Evolutionary conservation across 225 moss, liverwort and hornwort genomes (phyloP).

Genomic region (Climacium dendroides): DNA sequence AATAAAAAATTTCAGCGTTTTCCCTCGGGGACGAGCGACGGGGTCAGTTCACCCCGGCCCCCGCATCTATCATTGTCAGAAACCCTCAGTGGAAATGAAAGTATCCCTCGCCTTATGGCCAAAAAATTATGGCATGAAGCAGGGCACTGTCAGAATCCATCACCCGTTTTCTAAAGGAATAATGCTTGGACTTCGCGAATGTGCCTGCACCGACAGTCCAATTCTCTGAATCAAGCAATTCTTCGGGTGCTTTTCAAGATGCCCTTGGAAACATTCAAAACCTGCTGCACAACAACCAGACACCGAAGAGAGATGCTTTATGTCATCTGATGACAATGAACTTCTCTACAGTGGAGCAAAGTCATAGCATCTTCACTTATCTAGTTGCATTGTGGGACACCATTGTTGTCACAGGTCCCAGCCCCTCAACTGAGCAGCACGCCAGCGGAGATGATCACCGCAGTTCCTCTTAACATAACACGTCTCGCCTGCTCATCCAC

Average conservation of each 20-base stretch:
- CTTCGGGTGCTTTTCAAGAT: not conserved
- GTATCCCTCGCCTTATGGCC: not conserved
- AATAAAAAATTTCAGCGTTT: too few species aligned
- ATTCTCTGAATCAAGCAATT: not conserved
- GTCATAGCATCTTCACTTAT: not conserved
- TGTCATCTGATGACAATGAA: not conserved
- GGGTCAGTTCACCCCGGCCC: too few species aligned
- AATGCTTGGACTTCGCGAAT: not conserved
- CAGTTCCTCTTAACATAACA: conserved; percentile 15
- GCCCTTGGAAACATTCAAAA: not conserved
- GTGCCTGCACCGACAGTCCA: not conserved
- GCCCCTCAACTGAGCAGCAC: not conserved
- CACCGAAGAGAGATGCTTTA: not conserved
- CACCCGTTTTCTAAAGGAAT: not conserved
- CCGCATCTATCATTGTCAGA: not conserved
- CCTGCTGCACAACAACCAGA: not conserved
- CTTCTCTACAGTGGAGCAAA: not conserved
- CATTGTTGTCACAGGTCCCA: not conserved
- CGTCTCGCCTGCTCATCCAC: not conserved
- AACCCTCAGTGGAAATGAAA: not conserved
- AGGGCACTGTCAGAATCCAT: not conserved
- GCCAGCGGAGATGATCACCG: conserved; percentile 2
- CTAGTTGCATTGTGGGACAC: not conserved
- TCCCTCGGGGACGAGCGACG: too few species aligned
- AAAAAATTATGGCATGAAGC: not conserved